phyloP scores from a whole-genome alignment of 1,284 basidiomycete genomes.

The Ganoderma lucidum region DNA sequence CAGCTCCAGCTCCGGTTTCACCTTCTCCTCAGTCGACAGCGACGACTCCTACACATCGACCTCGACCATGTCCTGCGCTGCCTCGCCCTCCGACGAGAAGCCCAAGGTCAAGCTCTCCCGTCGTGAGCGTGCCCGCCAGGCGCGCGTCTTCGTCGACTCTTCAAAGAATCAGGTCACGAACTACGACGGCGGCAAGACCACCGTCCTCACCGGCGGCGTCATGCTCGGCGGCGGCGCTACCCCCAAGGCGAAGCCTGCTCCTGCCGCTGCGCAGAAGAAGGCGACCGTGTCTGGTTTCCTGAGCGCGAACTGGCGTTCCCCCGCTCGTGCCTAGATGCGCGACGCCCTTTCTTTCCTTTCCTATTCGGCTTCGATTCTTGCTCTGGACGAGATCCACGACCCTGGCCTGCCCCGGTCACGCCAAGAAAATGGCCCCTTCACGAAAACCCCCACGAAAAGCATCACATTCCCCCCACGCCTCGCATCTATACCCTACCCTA shows the following conservation, averaged over 20 bases:
- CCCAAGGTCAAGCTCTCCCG: conserved; percentile 61
- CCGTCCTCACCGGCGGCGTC: conserved; percentile 83
- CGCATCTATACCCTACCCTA: conserved; percentile 32
- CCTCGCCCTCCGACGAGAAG: conserved; percentile 40
- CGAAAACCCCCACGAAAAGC: conserved; percentile 39
- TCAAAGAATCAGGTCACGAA: conserved; percentile 80
- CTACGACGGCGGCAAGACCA: conserved; percentile 86
- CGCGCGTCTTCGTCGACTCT: conserved; percentile 73
- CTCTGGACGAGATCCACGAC: conserved; percentile 39
- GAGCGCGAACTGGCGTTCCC: conserved; percentile 57
- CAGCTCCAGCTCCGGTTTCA: conserved; percentile 71
- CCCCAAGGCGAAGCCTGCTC: conserved; percentile 44
- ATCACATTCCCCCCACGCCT: conserved; percentile 15
- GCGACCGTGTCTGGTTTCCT: conserved; percentile 31
- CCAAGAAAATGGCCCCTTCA: conserved; percentile 35
- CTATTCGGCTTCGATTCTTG: conserved; percentile 37
- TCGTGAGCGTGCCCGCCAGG: conserved; percentile 70
- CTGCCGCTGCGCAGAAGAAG: conserved; percentile 36
- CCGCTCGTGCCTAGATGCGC: conserved; percentile 43
- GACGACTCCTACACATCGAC: conserved; percentile 51
- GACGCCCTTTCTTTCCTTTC: conserved; percentile 23
- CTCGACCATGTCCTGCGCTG: conserved; percentile 44
- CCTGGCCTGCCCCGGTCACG: conserved; percentile 37
- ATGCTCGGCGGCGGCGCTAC: conserved; percentile 69
- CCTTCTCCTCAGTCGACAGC: conserved; percentile 54